phyloP scores from a whole-genome alignment of 1,284 basidiomycete genomes.

The Trichosporon asahii region DNA sequence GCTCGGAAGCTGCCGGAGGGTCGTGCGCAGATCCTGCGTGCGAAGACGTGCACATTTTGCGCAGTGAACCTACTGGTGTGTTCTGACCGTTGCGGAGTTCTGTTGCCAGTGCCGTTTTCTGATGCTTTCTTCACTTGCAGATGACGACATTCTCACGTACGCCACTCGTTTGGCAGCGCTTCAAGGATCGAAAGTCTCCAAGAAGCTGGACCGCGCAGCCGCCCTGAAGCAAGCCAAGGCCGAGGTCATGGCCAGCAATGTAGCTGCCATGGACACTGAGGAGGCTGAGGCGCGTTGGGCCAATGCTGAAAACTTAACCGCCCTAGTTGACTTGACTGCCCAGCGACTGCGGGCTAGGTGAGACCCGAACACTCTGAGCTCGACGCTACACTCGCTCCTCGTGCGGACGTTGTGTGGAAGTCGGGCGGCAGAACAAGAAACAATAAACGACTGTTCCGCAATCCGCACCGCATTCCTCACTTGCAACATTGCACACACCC shows the following conservation, averaged over 20 bases:
- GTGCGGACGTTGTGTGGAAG: neutral
- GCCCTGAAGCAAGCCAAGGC: conserved; percentile 17
- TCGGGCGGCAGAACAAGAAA: neutral
- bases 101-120: conserved; percentile 16
- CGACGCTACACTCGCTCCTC: neutral
- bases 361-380: conserved; percentile 1
- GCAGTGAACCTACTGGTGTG: conserved; percentile 36
- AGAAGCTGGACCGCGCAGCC: neutral
- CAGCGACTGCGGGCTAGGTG: conserved; percentile 16
- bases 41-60: conserved; percentile 34
- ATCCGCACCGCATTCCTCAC: neutral
- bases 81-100: conserved; percentile 6
- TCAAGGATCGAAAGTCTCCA: neutral
- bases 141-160: conserved; percentile 39
- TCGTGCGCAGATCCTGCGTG: conserved; percentile 40
- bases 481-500: neutral
- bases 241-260: conserved; percentile 6
- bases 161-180: conserved; percentile 17
- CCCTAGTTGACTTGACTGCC: conserved; percentile 8
- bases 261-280: neutral
- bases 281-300: neutral
- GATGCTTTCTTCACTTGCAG: conserved; percentile 20
- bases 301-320: neutral
- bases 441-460: neutral
- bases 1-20: conserved; percentile 40